phyloP scores from a whole-genome alignment of 257 asterid species.

The Solanum chaucha region DNA sequence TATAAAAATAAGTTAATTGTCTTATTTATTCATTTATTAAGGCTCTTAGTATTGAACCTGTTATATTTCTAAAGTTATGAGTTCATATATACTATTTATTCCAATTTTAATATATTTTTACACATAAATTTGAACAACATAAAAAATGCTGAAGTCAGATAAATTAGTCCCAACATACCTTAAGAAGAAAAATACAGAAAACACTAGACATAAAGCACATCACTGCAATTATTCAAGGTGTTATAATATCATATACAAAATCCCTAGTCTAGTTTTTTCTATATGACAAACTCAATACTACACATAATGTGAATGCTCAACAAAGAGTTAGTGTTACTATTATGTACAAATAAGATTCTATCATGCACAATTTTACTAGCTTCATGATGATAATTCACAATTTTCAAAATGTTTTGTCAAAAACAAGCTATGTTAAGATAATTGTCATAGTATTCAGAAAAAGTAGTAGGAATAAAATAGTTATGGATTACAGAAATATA shows the following conservation, averaged over 20 bases:
- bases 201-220: neutral
- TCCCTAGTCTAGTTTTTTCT: neutral
- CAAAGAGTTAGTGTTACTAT: neutral
- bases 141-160: too few relatives aligned
- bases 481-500: conserved; percentile 9
- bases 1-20: too few relatives aligned
- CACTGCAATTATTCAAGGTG: neutral
- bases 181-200: neutral
- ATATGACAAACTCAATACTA: neutral
- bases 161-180: neutral
- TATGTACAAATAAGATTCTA: neutral
- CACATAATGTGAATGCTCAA: neutral
- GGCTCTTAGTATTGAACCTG: too few relatives aligned
- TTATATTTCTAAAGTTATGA: too few relatives aligned
- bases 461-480: neutral
- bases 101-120: too few relatives aligned
- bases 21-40: too few relatives aligned
- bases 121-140: too few relatives aligned
- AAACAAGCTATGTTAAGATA: neutral
- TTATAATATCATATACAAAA: neutral
- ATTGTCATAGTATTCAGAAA: neutral
- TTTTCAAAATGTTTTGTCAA: neutral
- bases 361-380: neutral
- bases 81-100: too few relatives aligned
- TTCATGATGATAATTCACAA: neutral